Evolutionary conservation across 768 basidiomycete species (phyloP).

Genomic region (Hemileccinum impolitum): DNA sequence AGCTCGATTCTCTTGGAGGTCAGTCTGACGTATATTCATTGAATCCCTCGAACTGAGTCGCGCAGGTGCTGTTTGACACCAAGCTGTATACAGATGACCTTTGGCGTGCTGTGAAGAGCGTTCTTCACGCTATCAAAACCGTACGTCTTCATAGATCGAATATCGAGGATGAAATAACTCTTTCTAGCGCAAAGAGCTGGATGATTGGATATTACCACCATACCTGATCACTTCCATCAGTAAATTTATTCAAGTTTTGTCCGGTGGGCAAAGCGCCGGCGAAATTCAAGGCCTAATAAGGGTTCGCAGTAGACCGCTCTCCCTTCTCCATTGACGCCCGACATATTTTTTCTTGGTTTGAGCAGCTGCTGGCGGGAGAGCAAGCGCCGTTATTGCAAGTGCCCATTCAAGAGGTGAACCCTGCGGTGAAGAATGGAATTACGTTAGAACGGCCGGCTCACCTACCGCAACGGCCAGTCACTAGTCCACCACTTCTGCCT

Average conservation of each 20-base stretch:
- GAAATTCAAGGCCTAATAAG: slow-evolving; percentile 46
- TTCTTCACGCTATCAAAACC: slow-evolving; percentile 21
- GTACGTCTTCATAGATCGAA: slow-evolving; percentile 21
- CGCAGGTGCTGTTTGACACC: slow-evolving; percentile 21
- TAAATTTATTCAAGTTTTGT: slow-evolving; percentile 26
- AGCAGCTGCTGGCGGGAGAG: slow-evolving; percentile 38
- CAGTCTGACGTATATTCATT: slow-evolving; percentile 19
- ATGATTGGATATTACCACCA: slow-evolving; percentile 42
- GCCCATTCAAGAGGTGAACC: slow-evolving; percentile 11
- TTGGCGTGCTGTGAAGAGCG: slow-evolving; percentile 23
- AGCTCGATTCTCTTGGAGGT: slow-evolving; percentile 45
- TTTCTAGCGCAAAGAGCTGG: slow-evolving; percentile 41
- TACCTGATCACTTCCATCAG: slow-evolving; percentile 37
- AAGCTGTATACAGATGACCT: slow-evolving; percentile 21
- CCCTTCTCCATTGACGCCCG: slow-evolving; percentile 36
- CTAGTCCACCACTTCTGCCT: slow-evolving; percentile 11
- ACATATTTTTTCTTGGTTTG: slow-evolving; percentile 40
- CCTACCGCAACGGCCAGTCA: slow-evolving; percentile 23
- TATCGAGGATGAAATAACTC: slow-evolving; percentile 23
- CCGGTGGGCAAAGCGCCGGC: slow-evolving; percentile 18
- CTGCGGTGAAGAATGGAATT: slow-evolving; percentile 12
- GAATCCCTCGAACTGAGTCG: slow-evolving; percentile 4
- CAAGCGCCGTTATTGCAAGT: slow-evolving; percentile 17
- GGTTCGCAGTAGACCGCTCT: slow-evolving; percentile 53
- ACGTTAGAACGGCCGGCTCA: slow-evolving; percentile 24